These are phyloP conservation scores for Russula ochroleuca DNA, from an alignment of 768 basidiomycete genomes.

Conservation along the genomic window DNA sequence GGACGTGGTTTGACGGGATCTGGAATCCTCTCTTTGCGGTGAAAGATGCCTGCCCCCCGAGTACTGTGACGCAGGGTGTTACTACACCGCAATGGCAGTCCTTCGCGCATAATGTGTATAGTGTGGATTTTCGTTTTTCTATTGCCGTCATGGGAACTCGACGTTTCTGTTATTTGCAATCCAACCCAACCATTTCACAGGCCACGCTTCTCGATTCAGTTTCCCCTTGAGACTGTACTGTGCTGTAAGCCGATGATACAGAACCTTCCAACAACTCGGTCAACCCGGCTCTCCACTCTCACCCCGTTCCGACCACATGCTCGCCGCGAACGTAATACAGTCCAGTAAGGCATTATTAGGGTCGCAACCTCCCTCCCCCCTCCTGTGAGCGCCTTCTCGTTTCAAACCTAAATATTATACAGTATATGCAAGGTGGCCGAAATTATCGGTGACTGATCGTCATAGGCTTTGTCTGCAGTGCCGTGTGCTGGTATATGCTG, in stretches of 20 bases:
- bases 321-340: background rate
- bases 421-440: too few species aligned
- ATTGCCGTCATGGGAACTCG: constrained; percentile 2
- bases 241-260: background rate
- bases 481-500: too few species aligned
- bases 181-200: background rate
- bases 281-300: background rate
- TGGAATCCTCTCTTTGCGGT: constrained; percentile 40
- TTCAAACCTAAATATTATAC: too few species aligned
- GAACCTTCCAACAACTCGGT: background rate
- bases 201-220: background rate
- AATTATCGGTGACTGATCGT: too few species aligned
- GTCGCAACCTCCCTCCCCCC: too few species aligned
- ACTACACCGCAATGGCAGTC: too few species aligned
- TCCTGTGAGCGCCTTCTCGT: too few species aligned
- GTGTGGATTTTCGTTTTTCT: too few species aligned
- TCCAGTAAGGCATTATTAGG: background rate
- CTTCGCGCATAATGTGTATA: too few species aligned
- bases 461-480: too few species aligned
- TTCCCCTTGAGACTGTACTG: background rate
- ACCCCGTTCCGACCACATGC: background rate
- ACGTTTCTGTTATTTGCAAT: background rate
- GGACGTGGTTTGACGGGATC: constrained; percentile 32
- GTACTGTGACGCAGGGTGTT: too few species aligned
- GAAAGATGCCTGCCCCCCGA: background rate